These are phyloP conservation scores for Saccharomycopsis sp. DNA, from an alignment of 805 yeast species.

Conservation along the genomic window DNA sequence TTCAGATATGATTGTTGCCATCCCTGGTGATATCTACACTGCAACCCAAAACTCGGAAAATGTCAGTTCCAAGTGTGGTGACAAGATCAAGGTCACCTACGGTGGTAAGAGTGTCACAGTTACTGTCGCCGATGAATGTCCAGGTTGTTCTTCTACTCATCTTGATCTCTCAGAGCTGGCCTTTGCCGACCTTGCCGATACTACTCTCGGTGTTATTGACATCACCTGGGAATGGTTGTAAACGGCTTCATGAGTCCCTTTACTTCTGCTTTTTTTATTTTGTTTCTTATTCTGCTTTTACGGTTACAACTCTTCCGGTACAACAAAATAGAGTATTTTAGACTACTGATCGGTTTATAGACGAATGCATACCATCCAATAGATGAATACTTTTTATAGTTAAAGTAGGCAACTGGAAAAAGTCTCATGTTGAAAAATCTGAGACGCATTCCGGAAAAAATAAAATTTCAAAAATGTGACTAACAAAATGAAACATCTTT, in stretches of 20 bases:
- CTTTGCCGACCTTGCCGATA: slow-evolving; percentile 40
- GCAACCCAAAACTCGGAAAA: slow-evolving; percentile 18
- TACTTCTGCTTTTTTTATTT: not conserved
- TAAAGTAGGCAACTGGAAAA: not conserved
- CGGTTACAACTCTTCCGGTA: not conserved
- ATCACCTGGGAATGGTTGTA: not conserved
- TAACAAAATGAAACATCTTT: not conserved
- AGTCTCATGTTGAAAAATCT: not conserved
- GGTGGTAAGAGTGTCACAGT: slow-evolving; percentile 44
- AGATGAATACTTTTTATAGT: not conserved
- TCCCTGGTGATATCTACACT: not conserved
- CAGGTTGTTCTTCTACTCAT: slow-evolving; percentile 39
- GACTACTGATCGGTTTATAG: not conserved
- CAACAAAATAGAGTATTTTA: not conserved
- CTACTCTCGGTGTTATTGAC: not conserved
- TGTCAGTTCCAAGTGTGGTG: slow-evolving; percentile 42
- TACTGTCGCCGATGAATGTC: slow-evolving; percentile 48
- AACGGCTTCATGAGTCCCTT: not conserved
- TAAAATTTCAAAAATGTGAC: not conserved
- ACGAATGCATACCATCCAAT: not conserved
- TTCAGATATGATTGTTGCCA: not conserved
- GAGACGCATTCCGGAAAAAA: not conserved
- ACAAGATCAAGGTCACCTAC: slow-evolving; percentile 39
- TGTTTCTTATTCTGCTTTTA: not conserved
- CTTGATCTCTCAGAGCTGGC: slow-evolving; percentile 50